These are phyloP conservation scores for Fraxinus americana DNA, from an alignment of 257 asterid genomes.

Conservation along the genomic window DNA sequence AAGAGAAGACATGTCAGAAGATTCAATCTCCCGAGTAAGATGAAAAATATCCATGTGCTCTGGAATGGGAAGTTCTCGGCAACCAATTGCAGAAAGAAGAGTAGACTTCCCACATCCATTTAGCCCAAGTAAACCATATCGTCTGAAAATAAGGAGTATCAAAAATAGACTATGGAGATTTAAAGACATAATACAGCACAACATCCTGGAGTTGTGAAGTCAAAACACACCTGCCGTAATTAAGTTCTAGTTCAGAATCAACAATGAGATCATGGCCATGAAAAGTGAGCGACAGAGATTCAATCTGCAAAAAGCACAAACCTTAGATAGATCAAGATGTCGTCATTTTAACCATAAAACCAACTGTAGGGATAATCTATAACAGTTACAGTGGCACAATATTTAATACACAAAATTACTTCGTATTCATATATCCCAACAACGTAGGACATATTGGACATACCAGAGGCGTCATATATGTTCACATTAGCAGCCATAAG, in stretches of 20 bases:
- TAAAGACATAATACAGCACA: not conserved
- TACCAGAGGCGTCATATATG: conserved; percentile 26
- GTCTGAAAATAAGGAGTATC: conserved; percentile 44
- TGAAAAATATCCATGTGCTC: conserved; percentile 97
- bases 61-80: conserved; percentile 92
- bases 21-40: too few species aligned
- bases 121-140: conserved; percentile 95
- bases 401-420: conserved; percentile 28
- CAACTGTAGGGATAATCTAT: not conserved
- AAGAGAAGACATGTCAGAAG: conserved; percentile 95
- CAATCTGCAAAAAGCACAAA: conserved; percentile 58
- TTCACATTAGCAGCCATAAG: conserved; percentile 43
- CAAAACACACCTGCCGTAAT: conserved; percentile 77
- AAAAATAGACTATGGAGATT: not conserved
- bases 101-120: conserved; percentile 98
- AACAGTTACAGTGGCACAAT: not conserved
- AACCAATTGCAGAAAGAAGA: conserved; percentile 86
- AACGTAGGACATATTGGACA: not conserved
- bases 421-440: conserved; percentile 29
- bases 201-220: conserved; percentile 9
- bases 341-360: not conserved
- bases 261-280: conserved; percentile 97
- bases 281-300: conserved; percentile 93
- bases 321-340: not conserved
- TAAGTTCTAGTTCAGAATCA: conserved; percentile 89